A percentile compares a stretch with the other conserved stretches of the same genome.
These are phyloP conservation scores for Salix arbutifolia DNA, from an alignment of 345 rosid species.

Conservation along the genomic window DNA sequence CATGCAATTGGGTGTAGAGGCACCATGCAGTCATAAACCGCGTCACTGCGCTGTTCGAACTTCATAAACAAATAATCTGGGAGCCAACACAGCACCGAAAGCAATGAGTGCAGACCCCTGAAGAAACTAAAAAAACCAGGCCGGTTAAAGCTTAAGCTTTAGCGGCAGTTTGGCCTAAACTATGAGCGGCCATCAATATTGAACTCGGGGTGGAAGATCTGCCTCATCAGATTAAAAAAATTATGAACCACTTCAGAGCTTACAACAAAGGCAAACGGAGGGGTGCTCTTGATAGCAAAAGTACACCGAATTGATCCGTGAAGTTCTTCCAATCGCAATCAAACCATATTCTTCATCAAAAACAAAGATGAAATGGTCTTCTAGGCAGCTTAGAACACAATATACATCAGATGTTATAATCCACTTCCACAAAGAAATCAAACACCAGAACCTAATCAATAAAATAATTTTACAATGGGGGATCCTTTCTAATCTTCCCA, in stretches of 20 bases:
- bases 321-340: neutral
- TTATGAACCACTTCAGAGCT: neutral
- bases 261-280: neutral
- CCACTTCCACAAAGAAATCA: constrained; percentile 29
- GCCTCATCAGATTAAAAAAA: neutral
- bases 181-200: no score
- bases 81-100: neutral
- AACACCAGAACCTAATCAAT: constrained; percentile 31
- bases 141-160: no score
- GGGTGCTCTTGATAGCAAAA: neutral
- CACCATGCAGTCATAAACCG: no score
- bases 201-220: neutral
- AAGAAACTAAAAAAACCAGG: no score
- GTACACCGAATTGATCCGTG: neutral
- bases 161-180: no score
- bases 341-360: constrained; percentile 15
- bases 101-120: neutral
- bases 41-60: no score
- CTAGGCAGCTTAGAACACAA: constrained; percentile 7
- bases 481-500: neutral
- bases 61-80: no score
- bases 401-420: constrained; percentile 25
- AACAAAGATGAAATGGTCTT: constrained; percentile 1
- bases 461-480: constrained; percentile 28
- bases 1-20: no score